Base-by-base conservation (phyloP, 2,329 filamentous ascomycete genomes). In the Epichloe aotearoae region DNA sequence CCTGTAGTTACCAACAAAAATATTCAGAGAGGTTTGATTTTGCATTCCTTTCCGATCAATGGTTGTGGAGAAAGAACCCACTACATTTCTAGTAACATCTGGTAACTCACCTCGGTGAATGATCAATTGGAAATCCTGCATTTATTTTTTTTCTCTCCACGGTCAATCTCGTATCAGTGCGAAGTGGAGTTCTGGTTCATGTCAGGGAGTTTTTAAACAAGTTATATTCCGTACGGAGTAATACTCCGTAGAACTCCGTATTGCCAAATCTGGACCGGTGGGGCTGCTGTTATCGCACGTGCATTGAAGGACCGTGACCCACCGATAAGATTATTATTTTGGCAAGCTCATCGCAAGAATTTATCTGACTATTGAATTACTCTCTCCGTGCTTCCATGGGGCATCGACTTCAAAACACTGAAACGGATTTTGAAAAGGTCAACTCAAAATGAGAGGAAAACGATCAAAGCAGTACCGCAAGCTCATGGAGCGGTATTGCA, bases 401-500 rank as follows among this genome's bases (percentile, higher is more conserved):
- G 11, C 10, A 30, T 40, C 12, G 3, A 20, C 17, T 38, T 4
- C 19, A 26, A 36, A 26, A 30, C 12, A 47, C 15, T 14, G 17
- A 14, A 26, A 19, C n/a, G 12, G 2, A 3, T 12, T n/a, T 5
- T 11, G 8, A 53, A 49, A 52, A 53, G 4, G 36, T 11, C 19
- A 8, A 44, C 48, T 50, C 57, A 70, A 58, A 5, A 74, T 74
- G 68, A 72, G 73, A 61, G 73, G 72, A 49, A 76, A 76, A 63
- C 67, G 74, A 14, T 73, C 72, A 20, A 77, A 77, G 57, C 73
- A 76, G 58, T 77, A 77, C 59, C 73, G 74, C 59, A 96, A 96
- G 81, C 82, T 96, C 62, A 94, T 98, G 83, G 84, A 88, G 69
- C 84, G 91, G 64, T 95, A 90, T 76, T 82, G 83, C 63, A 77